phyloP scores from a whole-genome alignment of 1,139 yeast species.

The Yamadazyma membranifaciens region DNA sequence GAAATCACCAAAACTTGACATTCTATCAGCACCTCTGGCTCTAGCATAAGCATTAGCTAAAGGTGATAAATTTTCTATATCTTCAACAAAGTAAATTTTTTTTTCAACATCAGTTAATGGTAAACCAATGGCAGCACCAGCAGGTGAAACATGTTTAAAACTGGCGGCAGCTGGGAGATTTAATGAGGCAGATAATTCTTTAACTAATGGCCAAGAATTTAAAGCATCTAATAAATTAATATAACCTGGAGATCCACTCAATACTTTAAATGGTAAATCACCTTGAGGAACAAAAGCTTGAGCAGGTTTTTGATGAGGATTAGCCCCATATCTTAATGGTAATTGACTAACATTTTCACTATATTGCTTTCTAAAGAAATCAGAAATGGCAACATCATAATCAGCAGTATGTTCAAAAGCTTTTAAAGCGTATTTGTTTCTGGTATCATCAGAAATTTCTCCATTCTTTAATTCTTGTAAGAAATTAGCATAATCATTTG shows the following conservation, averaged over 20 bases:
- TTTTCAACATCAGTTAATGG: conserved; percentile 90
- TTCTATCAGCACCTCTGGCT: conserved; percentile 99
- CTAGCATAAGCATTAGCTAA: conserved; percentile 97
- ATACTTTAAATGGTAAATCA: conserved; percentile 88
- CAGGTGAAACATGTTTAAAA: conserved; percentile 98
- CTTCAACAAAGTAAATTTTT: conserved; percentile 92
- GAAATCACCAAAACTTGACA: conserved; percentile 98
- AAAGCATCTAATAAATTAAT: conserved; percentile 93
- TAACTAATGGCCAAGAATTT: conserved; percentile 98
- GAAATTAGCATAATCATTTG: conserved; percentile 85
- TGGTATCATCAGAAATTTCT: conserved; percentile 68
- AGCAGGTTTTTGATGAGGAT: conserved; percentile 99
- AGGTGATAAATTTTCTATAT: conserved; percentile 92
- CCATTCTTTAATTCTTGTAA: conserved; percentile 74
- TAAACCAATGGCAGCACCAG: conserved; percentile 96
- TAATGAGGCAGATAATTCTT: conserved; percentile 91
- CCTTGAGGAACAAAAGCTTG: conserved; percentile 90
- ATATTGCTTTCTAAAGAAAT: conserved; percentile 95
- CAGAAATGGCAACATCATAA: conserved; percentile 93
- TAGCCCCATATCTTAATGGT: conserved; percentile 96
- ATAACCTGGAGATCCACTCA: conserved; percentile 95
- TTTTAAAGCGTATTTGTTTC: conserved; percentile 86
- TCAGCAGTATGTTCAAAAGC: conserved; percentile 99
- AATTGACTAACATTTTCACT: conserved; percentile 86
- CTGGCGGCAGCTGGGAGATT: conserved; percentile 98